Percentiles rank a stretch among this genome's conserved stretches.
These are phyloP conservation scores for Paramecium caudatum DNA, from an alignment of 73 alveolate species.

Conservation along the genomic window DNA sequence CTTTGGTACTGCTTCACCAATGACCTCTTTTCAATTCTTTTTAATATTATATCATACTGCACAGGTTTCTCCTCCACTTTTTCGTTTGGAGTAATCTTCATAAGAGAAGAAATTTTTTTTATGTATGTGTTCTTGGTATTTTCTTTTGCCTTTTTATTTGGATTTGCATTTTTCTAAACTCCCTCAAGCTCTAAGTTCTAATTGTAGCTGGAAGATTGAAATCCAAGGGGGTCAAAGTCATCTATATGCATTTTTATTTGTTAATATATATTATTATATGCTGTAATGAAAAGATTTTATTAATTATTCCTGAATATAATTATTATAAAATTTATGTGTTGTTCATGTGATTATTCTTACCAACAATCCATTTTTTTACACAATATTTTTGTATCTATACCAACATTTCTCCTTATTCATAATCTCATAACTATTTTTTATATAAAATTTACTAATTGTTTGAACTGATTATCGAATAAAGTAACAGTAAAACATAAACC, in stretches of 20 bases:
- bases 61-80: slow-evolving; percentile 16
- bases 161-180: background rate
- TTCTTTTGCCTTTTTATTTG: background rate
- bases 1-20: background rate
- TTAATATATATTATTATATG: slow-evolving; percentile 17
- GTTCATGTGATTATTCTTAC: background rate
- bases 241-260: slow-evolving; percentile 16
- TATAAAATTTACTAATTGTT: background rate
- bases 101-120: slow-evolving; percentile 25
- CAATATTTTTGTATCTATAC: background rate
- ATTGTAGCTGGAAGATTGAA: slow-evolving; percentile 20
- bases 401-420: slow-evolving; percentile 24
- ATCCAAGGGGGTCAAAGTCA: slow-evolving; percentile 32
- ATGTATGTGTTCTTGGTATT: slow-evolving; percentile 51
- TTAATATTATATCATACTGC: background rate
- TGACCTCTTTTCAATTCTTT: slow-evolving; percentile 28
- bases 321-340: background rate
- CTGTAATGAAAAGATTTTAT: slow-evolving; percentile 5
- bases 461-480: background rate
- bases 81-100: slow-evolving; percentile 30
- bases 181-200: slow-evolving; percentile 3
- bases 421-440: background rate
- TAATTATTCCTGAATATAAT: background rate
- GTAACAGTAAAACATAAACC: background rate
- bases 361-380: background rate